Evolutionary conservation across 805 yeast species (phyloP).

Genomic region (Ogataea chonburiensis): DNA sequence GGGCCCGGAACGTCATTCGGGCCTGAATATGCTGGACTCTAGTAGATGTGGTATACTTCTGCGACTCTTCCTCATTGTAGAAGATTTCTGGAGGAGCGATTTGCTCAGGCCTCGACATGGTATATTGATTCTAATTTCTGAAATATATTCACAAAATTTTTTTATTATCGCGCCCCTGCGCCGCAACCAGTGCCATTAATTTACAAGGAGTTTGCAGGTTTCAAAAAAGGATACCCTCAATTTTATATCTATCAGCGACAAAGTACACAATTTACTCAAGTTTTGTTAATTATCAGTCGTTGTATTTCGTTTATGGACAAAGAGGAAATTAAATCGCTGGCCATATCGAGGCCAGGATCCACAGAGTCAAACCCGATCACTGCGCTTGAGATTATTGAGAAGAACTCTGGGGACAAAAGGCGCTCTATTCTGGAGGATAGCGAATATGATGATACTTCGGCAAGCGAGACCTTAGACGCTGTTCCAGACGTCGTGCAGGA

Average conservation of each 20-base stretch:
- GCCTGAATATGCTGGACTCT: slow-evolving; percentile 99
- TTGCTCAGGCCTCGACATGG: slow-evolving; percentile 94
- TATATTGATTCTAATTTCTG: neutral
- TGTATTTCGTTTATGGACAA: neutral
- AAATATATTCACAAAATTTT: slow-evolving; percentile 3
- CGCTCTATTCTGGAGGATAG: slow-evolving; percentile 23
- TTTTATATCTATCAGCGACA: too few relatives aligned
- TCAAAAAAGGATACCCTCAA: slow-evolving; percentile 1
- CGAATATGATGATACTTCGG: slow-evolving; percentile 21
- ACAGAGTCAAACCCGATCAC: slow-evolving; percentile 8
- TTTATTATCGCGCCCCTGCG: slow-evolving; percentile 2
- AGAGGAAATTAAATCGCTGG: slow-evolving; percentile 3
- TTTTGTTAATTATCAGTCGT: neutral
- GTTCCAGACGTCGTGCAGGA: too few relatives aligned
- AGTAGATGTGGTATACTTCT: slow-evolving; percentile 86
- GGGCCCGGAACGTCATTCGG: slow-evolving; percentile 91
- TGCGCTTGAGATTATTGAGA: slow-evolving; percentile 14
- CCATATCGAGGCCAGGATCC: slow-evolving; percentile 11
- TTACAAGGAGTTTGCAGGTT: neutral
- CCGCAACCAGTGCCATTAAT: slow-evolving; percentile 2
- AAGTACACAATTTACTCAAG: too few relatives aligned
- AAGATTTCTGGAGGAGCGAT: slow-evolving; percentile 96
- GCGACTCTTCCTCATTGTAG: slow-evolving; percentile 86
- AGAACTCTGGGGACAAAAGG: slow-evolving; percentile 17
- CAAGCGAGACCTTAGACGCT: neutral